Conservation (phyloP, 805 yeast species). For the Metschnikowia henanensis region DNA sequence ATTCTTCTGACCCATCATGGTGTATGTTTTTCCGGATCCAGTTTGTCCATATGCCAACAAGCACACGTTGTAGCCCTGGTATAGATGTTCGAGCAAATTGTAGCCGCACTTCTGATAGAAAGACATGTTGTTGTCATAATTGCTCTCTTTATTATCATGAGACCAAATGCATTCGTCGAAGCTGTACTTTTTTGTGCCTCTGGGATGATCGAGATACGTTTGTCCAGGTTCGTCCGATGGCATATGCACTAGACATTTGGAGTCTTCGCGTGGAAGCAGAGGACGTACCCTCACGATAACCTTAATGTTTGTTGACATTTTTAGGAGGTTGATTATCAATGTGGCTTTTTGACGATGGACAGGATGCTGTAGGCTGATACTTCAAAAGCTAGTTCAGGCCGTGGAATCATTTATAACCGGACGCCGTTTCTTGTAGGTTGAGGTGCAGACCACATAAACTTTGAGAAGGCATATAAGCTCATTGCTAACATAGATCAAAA, state of each 20-base stretch:
- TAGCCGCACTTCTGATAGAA: constrained; percentile 58
- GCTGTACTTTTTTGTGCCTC: constrained; percentile 38
- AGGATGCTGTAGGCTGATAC: too few species aligned
- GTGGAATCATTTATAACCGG: not conserved
- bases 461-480: not conserved
- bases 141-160: constrained; percentile 26
- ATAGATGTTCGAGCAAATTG: constrained; percentile 56
- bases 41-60: constrained; percentile 45
- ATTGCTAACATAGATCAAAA: too few species aligned
- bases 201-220: constrained; percentile 23
- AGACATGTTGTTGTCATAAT: constrained; percentile 47
- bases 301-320: constrained; percentile 32
- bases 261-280: constrained; percentile 30
- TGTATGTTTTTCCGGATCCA: constrained; percentile 42
- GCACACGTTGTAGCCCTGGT: constrained; percentile 44
- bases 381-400: not conserved
- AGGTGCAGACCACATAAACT: constrained; percentile 6
- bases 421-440: not conserved
- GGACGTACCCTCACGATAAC: constrained; percentile 59
- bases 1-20: constrained; percentile 42
- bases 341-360: too few species aligned
- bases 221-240: constrained; percentile 24
- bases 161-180: constrained; percentile 59
- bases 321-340: too few species aligned
- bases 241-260: constrained; percentile 31